These are phyloP conservation scores for Aspergillus incahuasiensis DNA, from an alignment of 495 filamentous ascomycete genomes.

Conservation along the genomic window DNA sequence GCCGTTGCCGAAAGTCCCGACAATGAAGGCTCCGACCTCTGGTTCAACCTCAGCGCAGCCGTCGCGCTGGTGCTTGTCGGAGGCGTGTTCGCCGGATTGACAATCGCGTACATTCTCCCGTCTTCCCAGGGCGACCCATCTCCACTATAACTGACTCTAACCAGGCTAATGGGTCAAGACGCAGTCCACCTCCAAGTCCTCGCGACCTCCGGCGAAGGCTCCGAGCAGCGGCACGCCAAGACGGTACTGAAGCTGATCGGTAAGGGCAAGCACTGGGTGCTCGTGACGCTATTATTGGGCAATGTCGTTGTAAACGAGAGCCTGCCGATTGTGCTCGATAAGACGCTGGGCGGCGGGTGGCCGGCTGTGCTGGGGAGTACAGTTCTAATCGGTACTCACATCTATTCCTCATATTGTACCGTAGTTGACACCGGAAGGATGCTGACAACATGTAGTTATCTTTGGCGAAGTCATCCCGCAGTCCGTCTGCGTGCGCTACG, in stretches of 20 bases:
- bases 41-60: background rate
- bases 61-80: conserved; percentile 2
- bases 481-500: conserved; percentile 92
- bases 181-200: conserved; percentile 96
- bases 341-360: conserved; percentile 92
- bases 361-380: conserved; percentile 90
- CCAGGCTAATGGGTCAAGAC: conserved; percentile 48
- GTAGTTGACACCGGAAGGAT: conserved; percentile 8
- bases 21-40: background rate
- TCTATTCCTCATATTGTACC: background rate
- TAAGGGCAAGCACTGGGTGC: conserved; percentile 93
- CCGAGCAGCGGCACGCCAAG: conserved; percentile 73
- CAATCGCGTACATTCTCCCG: background rate
- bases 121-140: no score
- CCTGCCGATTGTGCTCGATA: conserved; percentile 88
- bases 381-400: conserved; percentile 77
- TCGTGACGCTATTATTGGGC: conserved; percentile 89
- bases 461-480: conserved; percentile 96
- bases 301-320: conserved; percentile 99
- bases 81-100: background rate
- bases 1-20: background rate
- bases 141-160: background rate
- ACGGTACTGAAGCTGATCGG: conserved; percentile 78
- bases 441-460: conserved; percentile 60
- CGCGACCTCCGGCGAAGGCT: conserved; percentile 68